Base-by-base conservation (phyloP, 2,329 filamentous ascomycete species). In the Claviceps maximensis region DNA sequence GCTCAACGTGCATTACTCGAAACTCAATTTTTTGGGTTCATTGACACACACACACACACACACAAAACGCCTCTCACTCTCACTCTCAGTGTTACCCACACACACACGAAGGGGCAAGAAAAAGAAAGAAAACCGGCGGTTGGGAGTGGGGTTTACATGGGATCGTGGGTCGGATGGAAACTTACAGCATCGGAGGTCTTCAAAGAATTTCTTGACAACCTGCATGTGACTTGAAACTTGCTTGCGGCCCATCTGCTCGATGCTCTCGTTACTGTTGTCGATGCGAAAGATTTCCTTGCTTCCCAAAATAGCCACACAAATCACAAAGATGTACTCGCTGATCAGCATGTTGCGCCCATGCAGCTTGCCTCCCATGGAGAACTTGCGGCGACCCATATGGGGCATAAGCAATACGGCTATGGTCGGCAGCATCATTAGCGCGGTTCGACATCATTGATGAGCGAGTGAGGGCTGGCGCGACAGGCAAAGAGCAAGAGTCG, bases 211-310 rank as follows among this genome's bases (percentile, higher is more conserved):
- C 69, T 85, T 85, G 53, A 85, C 69, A 15, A 86, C 82, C 62
- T 86, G 82, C 61, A 86, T 85, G 61, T 86, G 82, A 62, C 81
- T 85, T 2, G 82, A 85, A 5, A 86, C 80, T 60, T 84, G 81
- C 64, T 86, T 86, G 53, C 80, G 72, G 56, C 74, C 70, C 63
- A 76, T 74, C 54, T 74, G 68, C 59, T 70, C 68, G 49, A 70
- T 70, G 57, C 68, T 70, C 52, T 71, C 68, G 53, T 69, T 70
- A 62, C 68, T 70, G 56, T 71, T 71, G 56, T 71, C 68, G 59
- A 71, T 70, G 50, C 68, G 64, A 55, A 71, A 71, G 55, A 71
- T 71, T 58, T 71, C 68, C 54, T 71, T 71, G 65, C 67, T 69
- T 10, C 68, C 68, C 3, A 71, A 62, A 9, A 71, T 36, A 3